A percentile compares a stretch with the other conserved stretches of the same genome.
Conservation (phyloP, 768 basidiomycete species). For the Dentipellis fragilis region DNA sequence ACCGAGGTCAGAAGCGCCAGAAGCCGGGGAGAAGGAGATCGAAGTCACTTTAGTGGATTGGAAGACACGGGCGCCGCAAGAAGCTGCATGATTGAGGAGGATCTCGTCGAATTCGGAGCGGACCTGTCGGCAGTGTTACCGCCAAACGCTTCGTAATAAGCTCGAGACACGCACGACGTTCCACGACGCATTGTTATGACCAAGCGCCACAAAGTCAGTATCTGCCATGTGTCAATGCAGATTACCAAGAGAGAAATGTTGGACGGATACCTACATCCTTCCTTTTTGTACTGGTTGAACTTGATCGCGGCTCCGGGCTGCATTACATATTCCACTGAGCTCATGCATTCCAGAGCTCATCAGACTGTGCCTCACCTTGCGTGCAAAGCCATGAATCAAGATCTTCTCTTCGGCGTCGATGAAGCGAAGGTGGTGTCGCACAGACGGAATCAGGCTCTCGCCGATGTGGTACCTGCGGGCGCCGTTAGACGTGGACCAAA, state of each 20-base stretch:
- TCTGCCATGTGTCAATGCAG: conserved; percentile 23
- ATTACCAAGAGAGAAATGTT: neutral
- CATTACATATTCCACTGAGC: neutral
- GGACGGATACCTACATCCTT: conserved; percentile 38
- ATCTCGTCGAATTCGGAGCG: conserved; percentile 52
- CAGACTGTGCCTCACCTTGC: conserved; percentile 27
- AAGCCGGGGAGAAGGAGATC: conserved; percentile 5
- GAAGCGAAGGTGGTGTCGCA: conserved; percentile 40
- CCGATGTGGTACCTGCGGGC: conserved; percentile 34
- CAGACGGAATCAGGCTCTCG: conserved; percentile 40
- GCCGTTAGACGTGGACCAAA: neutral
- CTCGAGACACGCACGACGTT: conserved; percentile 34
- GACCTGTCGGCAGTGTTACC: conserved; percentile 22
- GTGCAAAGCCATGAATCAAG: conserved; percentile 30
- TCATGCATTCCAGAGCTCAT: too few species aligned
- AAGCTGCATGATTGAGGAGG: conserved; percentile 43
- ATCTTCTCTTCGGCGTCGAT: conserved; percentile 40
- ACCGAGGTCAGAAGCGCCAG: neutral
- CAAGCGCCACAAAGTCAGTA: conserved; percentile 46
- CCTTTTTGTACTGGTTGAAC: conserved; percentile 41
- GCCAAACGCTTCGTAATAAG: neutral
- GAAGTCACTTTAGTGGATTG: conserved; percentile 26
- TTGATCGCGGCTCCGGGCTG: conserved; percentile 57
- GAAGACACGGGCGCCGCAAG: conserved; percentile 40
- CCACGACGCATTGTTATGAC: conserved; percentile 42